Base-by-base conservation (phyloP, 257 asterid genomes). In the Nicotiana tabacum region DNA sequence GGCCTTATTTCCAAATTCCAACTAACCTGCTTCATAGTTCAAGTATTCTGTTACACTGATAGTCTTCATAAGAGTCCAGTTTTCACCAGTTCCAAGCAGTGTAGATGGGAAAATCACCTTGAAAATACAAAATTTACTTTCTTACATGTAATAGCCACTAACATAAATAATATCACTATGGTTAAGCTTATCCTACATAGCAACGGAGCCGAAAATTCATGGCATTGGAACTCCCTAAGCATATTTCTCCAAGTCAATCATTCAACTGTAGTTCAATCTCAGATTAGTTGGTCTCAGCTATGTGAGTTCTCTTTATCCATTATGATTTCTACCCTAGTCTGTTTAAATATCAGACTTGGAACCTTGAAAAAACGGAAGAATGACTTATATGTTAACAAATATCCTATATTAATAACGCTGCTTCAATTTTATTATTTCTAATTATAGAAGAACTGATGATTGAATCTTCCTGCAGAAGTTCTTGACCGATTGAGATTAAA, bases 101-200 rank as follows among this genome's bases (percentile, higher is more conserved):
- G 97, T 87, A 78, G 97, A 90, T 30, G 99, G 99, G 87, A 93
- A 95, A 89, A 93, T 95, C 82, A 95, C 98, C 98, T 95, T 88
- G 76, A 88, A 83, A 76, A 5, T 13, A 82, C 11, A 58, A 58
- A 18, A 11, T 53, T 7, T 43, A 10, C 24, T 39, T 43, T 70
- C 77, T 68, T n/a, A 68, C 9, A 8, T 37, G 77, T 29, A 68
- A 37, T 68, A 68, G 56, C 77, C 43, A 16, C 77, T 68, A 35
- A 68, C 29, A 68, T 10, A 68, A 18, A 68, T 67, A 35, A 67
- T 68, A 68, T 37, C 77, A 18, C 56, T 37, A 37, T 37, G 56
- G 56, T n/a, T 68, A 37, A 37, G 18, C 77, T 37, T 37, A 37
- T 37, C 29, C 55, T 12, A n/a, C 56, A 68, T 68, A 68, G 17